phyloP scores from a whole-genome alignment of 192 early-diverging fungal species.

The Jimgerdemannia flammicorona region DNA sequence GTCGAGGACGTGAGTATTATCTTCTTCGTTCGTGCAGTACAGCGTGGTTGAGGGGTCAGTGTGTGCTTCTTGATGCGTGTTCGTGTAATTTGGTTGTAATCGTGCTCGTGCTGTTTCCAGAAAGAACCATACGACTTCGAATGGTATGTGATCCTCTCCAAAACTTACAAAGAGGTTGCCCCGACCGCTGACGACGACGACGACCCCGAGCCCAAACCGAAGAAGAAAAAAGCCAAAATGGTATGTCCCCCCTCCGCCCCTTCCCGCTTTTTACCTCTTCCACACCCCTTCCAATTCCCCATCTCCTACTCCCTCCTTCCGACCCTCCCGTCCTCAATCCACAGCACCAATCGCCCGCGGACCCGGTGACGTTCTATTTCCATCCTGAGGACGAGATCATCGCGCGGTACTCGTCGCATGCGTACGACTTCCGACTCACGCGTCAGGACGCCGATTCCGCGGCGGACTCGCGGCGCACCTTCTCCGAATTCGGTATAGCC shows the following conservation, averaged over 20 bases:
- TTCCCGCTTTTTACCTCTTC: background rate
- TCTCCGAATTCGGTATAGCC: constrained; percentile 82
- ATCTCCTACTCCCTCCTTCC: background rate
- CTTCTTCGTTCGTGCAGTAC: background rate
- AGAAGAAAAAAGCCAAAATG: constrained; percentile 34
- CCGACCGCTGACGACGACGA: constrained; percentile 54
- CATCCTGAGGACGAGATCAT: constrained; percentile 94
- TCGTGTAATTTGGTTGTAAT: too few species aligned
- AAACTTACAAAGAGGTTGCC: constrained; percentile 78
- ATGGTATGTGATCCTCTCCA: constrained; percentile 75
- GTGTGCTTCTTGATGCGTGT: too few species aligned
- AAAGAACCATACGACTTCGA: constrained; percentile 75
- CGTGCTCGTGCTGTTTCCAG: constrained; percentile 22
- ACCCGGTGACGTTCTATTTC: constrained; percentile 60
- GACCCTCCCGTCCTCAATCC: background rate
- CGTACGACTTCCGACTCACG: constrained; percentile 82
- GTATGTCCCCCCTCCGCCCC: background rate
- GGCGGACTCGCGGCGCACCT: constrained; percentile 75
- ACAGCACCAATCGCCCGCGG: background rate
- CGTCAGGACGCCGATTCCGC: constrained; percentile 51
- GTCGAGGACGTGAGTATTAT: constrained; percentile 55
- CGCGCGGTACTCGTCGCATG: constrained; percentile 65
- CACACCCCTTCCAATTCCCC: background rate
- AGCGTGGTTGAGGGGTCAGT: background rate
- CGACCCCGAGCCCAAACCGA: constrained; percentile 39